Percentiles rank a stretch among this genome's conserved stretches.
phyloP scores from a whole-genome alignment of 805 yeast species.

The Soucietia sequanensis region DNA sequence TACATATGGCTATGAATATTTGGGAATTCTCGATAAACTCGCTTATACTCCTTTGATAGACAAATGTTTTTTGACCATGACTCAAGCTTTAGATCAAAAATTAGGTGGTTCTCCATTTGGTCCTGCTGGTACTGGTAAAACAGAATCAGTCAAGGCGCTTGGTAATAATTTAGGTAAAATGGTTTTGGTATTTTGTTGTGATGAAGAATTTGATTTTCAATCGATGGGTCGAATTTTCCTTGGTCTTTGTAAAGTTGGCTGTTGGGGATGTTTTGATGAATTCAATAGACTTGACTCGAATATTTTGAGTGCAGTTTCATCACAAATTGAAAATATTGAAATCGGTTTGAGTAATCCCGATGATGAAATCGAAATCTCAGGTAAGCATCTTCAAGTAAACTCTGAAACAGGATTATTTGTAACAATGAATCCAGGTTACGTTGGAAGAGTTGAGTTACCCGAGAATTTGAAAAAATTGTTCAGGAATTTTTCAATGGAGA shows the following conservation, averaged over 20 bases:
- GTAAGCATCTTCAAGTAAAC: constrained; percentile 37
- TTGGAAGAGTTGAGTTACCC: constrained; percentile 80
- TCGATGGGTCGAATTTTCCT: constrained; percentile 73
- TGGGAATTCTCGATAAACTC: constrained; percentile 69
- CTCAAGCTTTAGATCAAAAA: constrained; percentile 68
- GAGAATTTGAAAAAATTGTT: constrained; percentile 82
- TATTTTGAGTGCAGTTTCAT: constrained; percentile 80
- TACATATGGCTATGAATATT: constrained; percentile 76
- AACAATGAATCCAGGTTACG: constrained; percentile 88
- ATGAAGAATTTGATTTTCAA: constrained; percentile 79
- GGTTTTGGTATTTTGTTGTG: constrained; percentile 89
- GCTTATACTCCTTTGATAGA: constrained; percentile 76
- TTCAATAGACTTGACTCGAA: constrained; percentile 75
- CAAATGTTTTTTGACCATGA: constrained; percentile 62
- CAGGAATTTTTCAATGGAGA: constrained; percentile 68
- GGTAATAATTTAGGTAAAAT: constrained; percentile 76
- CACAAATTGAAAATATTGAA: constrained; percentile 74
- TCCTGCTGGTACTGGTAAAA: constrained; percentile 97
- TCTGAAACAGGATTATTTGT: constrained; percentile 71
- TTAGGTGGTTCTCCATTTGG: constrained; percentile 93
- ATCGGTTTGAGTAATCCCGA: constrained; percentile 38
- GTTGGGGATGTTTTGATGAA: constrained; percentile 97
- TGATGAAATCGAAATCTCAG: constrained; percentile 39
- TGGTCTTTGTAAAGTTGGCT: constrained; percentile 81
- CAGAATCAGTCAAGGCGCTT: constrained; percentile 83